These are phyloP conservation scores for Petasospora rhodanensis DNA, from an alignment of 1,139 yeast species.

Conservation along the genomic window DNA sequence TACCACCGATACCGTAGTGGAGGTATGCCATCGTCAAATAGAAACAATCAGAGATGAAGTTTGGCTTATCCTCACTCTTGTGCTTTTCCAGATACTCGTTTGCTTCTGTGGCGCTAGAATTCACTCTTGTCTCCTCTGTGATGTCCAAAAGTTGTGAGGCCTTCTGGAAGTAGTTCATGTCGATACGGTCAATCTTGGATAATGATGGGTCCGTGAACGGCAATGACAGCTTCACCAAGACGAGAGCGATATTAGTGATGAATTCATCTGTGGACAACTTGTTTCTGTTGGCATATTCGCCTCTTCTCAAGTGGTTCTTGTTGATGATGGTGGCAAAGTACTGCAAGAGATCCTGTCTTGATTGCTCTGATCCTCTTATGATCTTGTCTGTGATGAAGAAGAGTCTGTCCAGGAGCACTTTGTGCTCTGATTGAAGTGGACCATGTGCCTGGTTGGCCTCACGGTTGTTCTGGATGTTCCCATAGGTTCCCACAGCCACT, in stretches of 20 bases:
- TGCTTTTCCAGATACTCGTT: slow-evolving; percentile 45
- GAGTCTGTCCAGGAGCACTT: slow-evolving; percentile 51
- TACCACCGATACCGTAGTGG: slow-evolving; percentile 88
- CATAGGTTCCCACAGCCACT: slow-evolving; percentile 28
- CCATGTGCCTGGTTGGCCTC: slow-evolving; percentile 44
- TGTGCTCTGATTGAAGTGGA: slow-evolving; percentile 57
- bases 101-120: slow-evolving; percentile 70
- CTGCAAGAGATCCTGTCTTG: slow-evolving; percentile 57
- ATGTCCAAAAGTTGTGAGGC: slow-evolving; percentile 48
- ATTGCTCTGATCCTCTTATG: slow-evolving; percentile 65
- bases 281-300: slow-evolving; percentile 71
- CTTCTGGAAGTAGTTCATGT: slow-evolving; percentile 56
- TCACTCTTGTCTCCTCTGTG: slow-evolving; percentile 76
- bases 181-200: slow-evolving; percentile 72
- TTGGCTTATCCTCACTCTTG: slow-evolving; percentile 39
- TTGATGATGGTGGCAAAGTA: slow-evolving; percentile 74
- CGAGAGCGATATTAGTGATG: slow-evolving; percentile 68
- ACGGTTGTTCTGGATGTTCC: slow-evolving; percentile 26
- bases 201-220: slow-evolving; percentile 75
- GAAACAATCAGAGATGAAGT: slow-evolving; percentile 87
- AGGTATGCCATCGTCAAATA: slow-evolving; percentile 72
- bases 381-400: slow-evolving; percentile 69
- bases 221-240: slow-evolving; percentile 67
- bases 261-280: slow-evolving; percentile 75
- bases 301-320: slow-evolving; percentile 80